A percentile compares a stretch with the other conserved stretches of the same genome.
Evolutionary conservation across 179 eudicot species (phyloP).

Genomic region (Gypsophila paniculata): DNA sequence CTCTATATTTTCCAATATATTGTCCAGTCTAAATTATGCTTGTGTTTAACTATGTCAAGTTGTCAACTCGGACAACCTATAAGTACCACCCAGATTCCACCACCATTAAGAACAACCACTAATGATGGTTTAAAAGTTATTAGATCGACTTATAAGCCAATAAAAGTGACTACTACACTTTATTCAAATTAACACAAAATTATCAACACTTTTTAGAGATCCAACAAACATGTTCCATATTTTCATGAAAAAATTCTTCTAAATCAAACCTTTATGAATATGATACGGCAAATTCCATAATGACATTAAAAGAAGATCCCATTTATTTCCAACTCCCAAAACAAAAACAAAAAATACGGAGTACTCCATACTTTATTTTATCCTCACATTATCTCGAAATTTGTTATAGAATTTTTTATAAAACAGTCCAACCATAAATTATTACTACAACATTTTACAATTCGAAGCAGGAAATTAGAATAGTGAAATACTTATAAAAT

Average conservation of each 20-base stretch:
- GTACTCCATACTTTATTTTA: not conserved
- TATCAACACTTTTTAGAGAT: not conserved
- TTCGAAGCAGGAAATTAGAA: too few species aligned
- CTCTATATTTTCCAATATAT: too few species aligned
- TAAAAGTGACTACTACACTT: not conserved
- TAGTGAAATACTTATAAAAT: too few species aligned
- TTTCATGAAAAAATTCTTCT: not conserved
- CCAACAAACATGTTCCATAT: not conserved
- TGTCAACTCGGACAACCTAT: too few species aligned
- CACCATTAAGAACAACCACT: too few species aligned
- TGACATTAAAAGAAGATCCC: slow-evolving; percentile 6
- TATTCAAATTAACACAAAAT: not conserved
- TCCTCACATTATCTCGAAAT: not conserved
- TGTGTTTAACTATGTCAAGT: too few species aligned
- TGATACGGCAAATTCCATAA: not conserved
- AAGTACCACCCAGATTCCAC: too few species aligned
- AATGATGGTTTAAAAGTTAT: too few species aligned
- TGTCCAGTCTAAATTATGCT: too few species aligned
- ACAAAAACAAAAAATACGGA: not conserved
- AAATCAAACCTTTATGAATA: not conserved
- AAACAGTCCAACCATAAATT: too few species aligned
- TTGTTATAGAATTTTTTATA: too few species aligned
- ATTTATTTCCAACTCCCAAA: not conserved
- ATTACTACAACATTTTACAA: too few species aligned
- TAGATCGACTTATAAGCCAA: not conserved